Percentiles rank a stretch among this genome's conserved stretches.
Conservation (phyloP, 2,329 filamentous ascomycete species). For the Sporothrix inflata region DNA sequence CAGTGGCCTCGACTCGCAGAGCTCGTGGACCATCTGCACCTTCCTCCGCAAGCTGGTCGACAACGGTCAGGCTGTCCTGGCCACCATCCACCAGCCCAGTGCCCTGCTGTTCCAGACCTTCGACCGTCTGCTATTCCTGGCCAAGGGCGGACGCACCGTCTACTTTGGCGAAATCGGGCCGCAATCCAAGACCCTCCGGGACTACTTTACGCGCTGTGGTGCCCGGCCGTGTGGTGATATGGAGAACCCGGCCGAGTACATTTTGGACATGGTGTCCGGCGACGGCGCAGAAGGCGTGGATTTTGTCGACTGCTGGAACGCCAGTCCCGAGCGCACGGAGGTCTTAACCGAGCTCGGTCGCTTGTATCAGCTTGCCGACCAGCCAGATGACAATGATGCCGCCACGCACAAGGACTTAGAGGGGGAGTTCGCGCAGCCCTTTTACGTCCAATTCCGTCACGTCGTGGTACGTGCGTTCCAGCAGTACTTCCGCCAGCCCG, state of each 20-base stretch:
- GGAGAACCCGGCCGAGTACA: slow-evolving; percentile 83
- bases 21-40: slow-evolving; percentile 64
- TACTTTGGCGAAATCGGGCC: slow-evolving; percentile 56
- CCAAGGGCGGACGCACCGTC: slow-evolving; percentile 29
- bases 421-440: slow-evolving; percentile 69
- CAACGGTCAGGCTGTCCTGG: slow-evolving; percentile 39
- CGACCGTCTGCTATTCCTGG: slow-evolving; percentile 31
- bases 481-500: slow-evolving; percentile 77
- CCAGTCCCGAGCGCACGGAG: slow-evolving; percentile 63
- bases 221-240: slow-evolving; percentile 61
- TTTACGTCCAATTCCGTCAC: slow-evolving; percentile 61
- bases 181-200: slow-evolving; percentile 67
- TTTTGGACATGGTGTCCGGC: slow-evolving; percentile 58
- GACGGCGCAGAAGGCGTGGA: slow-evolving; percentile 46
- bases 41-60: slow-evolving; percentile 64
- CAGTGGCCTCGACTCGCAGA: slow-evolving; percentile 64
- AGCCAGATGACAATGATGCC: slow-evolving; percentile 50
- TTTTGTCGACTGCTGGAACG: slow-evolving; percentile 36
- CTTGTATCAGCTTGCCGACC: slow-evolving; percentile 27
- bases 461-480: slow-evolving; percentile 69
- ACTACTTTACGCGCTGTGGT: slow-evolving; percentile 68
- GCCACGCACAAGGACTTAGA: slow-evolving; percentile 37
- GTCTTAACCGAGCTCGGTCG: slow-evolving; percentile 63
- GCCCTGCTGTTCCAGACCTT: slow-evolving; percentile 33
- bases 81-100: slow-evolving; percentile 34